Evolutionary conservation across 257 asterid species (phyloP).

Genomic region (Lithospermum erythrorhizon): DNA sequence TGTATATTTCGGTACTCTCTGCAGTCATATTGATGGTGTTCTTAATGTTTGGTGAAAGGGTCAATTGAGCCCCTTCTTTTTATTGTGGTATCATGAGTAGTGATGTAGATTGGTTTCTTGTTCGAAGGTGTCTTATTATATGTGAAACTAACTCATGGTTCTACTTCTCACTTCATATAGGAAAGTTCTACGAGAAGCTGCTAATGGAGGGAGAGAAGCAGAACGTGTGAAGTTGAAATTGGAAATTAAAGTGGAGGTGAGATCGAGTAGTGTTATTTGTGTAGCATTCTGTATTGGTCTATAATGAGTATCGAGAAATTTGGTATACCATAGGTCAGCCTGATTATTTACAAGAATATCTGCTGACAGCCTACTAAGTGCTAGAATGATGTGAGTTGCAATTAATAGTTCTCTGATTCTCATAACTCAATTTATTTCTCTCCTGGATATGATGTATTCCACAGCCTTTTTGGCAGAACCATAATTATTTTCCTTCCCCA

Average conservation of each 20-base stretch:
- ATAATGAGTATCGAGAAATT: background rate
- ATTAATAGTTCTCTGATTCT: background rate
- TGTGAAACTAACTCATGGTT: background rate
- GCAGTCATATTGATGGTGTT: background rate
- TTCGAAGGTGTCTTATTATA: background rate
- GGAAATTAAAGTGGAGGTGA: constrained; percentile 77
- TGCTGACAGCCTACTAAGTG: too few species aligned
- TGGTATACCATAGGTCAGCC: background rate
- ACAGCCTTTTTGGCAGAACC: background rate
- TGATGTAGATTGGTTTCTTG: background rate
- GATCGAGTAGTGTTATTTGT: constrained; percentile 5
- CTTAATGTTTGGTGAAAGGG: background rate
- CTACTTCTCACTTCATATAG: constrained; percentile 23
- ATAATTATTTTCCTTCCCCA: background rate
- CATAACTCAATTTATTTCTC: background rate
- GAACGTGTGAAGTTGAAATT: constrained; percentile 76
- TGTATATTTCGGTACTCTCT: too few species aligned
- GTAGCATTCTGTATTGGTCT: background rate
- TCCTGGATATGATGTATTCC: background rate
- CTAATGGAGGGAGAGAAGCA: constrained; percentile 83
- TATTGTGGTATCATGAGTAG: background rate
- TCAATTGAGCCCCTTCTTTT: background rate
- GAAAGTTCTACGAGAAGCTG: constrained; percentile 90
- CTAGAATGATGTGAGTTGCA: too few species aligned
- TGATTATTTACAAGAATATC: too few species aligned